Conservation (phyloP, 345 rosid species). For the Syzygium oleosum region DNA sequence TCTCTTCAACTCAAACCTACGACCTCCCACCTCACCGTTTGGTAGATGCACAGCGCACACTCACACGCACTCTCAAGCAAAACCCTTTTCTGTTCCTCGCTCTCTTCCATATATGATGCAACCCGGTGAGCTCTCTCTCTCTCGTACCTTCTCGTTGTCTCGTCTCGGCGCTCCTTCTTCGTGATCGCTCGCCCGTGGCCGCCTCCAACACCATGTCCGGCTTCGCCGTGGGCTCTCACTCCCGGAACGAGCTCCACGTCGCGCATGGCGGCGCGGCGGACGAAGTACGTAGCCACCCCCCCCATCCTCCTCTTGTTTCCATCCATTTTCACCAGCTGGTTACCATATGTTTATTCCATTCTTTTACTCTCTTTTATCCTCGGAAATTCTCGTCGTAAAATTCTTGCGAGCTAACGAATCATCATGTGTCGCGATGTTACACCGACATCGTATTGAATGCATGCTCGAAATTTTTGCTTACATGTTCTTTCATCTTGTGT, state of each 20-base stretch:
- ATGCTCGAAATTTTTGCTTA: neutral
- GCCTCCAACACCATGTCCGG: conserved; percentile 38
- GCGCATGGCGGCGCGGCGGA: neutral
- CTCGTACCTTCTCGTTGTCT: neutral
- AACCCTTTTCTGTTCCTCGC: neutral
- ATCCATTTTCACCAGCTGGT: neutral
- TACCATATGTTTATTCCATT: neutral
- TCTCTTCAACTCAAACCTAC: conserved; percentile 57
- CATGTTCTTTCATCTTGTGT: neutral
- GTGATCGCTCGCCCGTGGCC: conserved; percentile 16
- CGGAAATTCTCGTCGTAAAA: neutral
- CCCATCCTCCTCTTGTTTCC: neutral
- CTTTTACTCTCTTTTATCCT: fast-evolving
- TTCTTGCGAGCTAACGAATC: neutral
- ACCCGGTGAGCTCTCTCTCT: conserved; percentile 3
- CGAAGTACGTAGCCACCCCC: conserved; percentile 18
- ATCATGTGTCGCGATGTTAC: neutral
- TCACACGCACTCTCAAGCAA: conserved; percentile 1
- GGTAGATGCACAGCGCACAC: conserved; percentile 27
- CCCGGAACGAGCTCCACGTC: conserved; percentile 16
- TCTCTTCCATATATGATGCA: neutral
- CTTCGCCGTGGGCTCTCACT: conserved; percentile 26
- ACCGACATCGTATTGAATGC: neutral
- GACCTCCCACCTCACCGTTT: conserved; percentile 82
- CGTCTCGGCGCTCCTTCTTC: neutral